phyloP scores from a whole-genome alignment of 257 asterid genomes.

The Ballota nigra region DNA sequence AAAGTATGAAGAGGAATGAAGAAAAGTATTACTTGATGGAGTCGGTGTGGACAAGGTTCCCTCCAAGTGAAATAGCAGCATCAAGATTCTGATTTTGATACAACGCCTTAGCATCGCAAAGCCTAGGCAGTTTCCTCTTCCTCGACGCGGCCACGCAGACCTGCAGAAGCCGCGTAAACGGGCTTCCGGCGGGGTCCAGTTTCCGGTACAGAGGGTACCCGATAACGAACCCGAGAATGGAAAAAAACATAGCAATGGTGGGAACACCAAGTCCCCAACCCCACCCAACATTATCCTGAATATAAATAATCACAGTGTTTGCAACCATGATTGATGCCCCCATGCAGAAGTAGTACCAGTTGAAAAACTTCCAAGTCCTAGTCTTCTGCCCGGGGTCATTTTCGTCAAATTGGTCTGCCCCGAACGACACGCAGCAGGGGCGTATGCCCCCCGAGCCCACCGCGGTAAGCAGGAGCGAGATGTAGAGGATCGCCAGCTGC shows the following conservation, averaged over 20 bases:
- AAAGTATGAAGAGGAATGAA: neutral
- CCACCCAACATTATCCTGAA: constrained; percentile 86
- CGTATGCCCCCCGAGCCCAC: constrained; percentile 85
- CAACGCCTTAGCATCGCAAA: constrained; percentile 34
- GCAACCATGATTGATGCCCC: constrained; percentile 80
- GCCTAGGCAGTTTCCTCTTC: constrained; percentile 56
- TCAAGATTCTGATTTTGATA: constrained; percentile 66
- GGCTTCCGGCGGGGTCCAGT: constrained; percentile 86
- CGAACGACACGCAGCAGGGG: constrained; percentile 86
- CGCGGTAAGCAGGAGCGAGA: constrained; percentile 69
- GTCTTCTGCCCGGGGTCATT: constrained; percentile 60
- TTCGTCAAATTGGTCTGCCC: constrained; percentile 89
- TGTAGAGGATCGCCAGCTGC: constrained; percentile 69
- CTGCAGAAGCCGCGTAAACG: constrained; percentile 82
- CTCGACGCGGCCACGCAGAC: constrained; percentile 72
- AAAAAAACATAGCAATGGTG: constrained; percentile 62
- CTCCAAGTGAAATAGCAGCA: constrained; percentile 70
- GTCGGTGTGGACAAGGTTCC: constrained; percentile 65
- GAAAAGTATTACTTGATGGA: constrained; percentile 50
- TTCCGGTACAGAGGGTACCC: constrained; percentile 80
- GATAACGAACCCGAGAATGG: constrained; percentile 51
- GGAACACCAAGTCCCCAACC: constrained; percentile 92
- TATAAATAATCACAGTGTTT: constrained; percentile 69
- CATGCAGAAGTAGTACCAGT: constrained; percentile 94
- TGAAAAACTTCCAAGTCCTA: constrained; percentile 87